Conservation (phyloP, 441 rosid genomes). For the Daphne laureola region DNA sequence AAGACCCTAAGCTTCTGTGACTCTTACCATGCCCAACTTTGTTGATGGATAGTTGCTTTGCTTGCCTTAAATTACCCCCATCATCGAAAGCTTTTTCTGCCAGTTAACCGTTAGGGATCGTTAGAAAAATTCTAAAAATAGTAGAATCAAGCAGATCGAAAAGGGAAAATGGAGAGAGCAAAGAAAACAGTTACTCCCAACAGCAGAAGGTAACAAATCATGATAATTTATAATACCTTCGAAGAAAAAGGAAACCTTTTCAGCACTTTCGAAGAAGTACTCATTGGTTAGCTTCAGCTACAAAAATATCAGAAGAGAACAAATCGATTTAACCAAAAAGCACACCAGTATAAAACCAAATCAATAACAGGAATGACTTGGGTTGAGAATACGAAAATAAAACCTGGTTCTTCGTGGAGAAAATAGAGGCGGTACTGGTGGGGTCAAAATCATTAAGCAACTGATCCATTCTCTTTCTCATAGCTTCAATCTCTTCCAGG, state of each 20-base stretch:
- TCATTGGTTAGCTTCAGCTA: slow-evolving; percentile 52
- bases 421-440: slow-evolving; percentile 52
- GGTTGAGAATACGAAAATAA: background rate
- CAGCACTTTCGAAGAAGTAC: slow-evolving; percentile 86
- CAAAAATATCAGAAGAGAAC: slow-evolving; percentile 2
- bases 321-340: background rate
- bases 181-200: background rate
- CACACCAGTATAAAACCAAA: background rate
- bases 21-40: slow-evolving; percentile 89
- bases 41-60: slow-evolving; percentile 80
- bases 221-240: slow-evolving; percentile 44
- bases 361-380: background rate
- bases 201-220: background rate
- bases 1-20: slow-evolving; percentile 5
- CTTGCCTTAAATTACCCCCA: slow-evolving; percentile 66
- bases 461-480: slow-evolving; percentile 65
- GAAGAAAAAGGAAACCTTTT: slow-evolving; percentile 84
- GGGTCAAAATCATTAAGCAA: slow-evolving; percentile 56
- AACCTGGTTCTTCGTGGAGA: slow-evolving; percentile 92
- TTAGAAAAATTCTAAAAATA: background rate
- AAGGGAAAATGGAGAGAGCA: background rate
- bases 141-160: background rate
- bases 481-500: slow-evolving; percentile 39
- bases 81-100: slow-evolving; percentile 83
- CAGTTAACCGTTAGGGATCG: background rate